Evolutionary conservation across 306 rosid species (phyloP).

Genomic region (Lathyrus oleraceus): DNA sequence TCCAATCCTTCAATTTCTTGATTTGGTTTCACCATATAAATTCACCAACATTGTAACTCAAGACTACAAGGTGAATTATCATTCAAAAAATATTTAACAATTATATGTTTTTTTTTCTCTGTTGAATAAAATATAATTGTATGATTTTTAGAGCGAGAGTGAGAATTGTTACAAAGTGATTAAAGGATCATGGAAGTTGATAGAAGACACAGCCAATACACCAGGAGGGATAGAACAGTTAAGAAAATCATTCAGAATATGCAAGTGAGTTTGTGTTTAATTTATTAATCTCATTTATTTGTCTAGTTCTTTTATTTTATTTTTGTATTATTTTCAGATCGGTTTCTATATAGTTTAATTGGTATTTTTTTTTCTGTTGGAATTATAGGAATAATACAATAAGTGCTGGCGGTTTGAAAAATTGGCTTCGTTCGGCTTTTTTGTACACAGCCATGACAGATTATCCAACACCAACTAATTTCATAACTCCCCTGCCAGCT

Average conservation of each 20-base stretch:
- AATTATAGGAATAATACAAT: no score
- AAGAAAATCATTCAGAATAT: conserved; percentile 59
- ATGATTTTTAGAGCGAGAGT: conserved; percentile 59
- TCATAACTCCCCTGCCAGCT: no score
- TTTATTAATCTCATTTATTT: no score
- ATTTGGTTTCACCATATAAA: conserved; percentile 59
- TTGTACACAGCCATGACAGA: no score
- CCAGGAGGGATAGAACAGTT: conserved; percentile 48
- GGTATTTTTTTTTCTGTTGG: no score
- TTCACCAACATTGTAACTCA: conserved; percentile 54
- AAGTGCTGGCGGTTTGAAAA: no score
- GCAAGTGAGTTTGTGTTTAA: conserved; percentile 46
- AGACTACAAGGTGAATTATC: conserved; percentile 54
- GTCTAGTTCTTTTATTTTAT: not conserved
- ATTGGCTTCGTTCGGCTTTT: no score
- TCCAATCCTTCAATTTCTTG: conserved; percentile 70
- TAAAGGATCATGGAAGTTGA: conserved; percentile 62
- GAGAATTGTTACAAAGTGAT: conserved; percentile 80
- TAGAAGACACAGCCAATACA: conserved; percentile 36
- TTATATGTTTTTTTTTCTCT: no score
- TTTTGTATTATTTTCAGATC: not conserved
- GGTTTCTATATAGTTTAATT: not conserved
- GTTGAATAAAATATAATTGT: not conserved
- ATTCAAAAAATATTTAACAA: not conserved
- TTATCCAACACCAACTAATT: no score